These are phyloP conservation scores for Penicillium sp. DNA, from an alignment of 2,329 filamentous ascomycete genomes.

Conservation along the genomic window DNA sequence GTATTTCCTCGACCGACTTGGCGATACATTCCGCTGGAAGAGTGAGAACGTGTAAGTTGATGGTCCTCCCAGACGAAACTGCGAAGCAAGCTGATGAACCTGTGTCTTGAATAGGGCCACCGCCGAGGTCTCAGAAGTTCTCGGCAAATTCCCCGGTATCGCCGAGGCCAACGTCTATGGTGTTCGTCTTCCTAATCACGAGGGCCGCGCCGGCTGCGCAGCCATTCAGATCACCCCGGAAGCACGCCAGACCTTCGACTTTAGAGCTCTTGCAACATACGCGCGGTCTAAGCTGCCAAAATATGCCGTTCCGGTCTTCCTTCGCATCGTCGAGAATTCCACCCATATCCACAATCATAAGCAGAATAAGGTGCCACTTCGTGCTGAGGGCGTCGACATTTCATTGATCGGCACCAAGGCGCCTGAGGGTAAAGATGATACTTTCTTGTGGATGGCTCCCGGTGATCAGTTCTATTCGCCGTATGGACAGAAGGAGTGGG, in stretches of 20 bases:
- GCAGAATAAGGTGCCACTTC: slow-evolving; percentile 70
- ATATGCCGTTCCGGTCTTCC: slow-evolving; percentile 72
- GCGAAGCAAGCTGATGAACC: not conserved
- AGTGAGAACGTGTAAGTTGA: slow-evolving; percentile 59
- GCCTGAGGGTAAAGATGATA: slow-evolving; percentile 43
- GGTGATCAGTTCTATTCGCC: slow-evolving; percentile 54
- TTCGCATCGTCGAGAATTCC: slow-evolving; percentile 55
- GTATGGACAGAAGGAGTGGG: slow-evolving; percentile 60
- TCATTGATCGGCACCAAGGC: slow-evolving; percentile 45
- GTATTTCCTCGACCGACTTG: slow-evolving; percentile 67
- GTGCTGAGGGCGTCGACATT: slow-evolving; percentile 64
- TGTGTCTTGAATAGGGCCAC: slow-evolving; percentile 42
- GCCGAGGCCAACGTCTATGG: slow-evolving; percentile 69
- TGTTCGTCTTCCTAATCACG: slow-evolving; percentile 61
- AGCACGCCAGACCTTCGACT: slow-evolving; percentile 53
- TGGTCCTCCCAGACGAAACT: not conserved
- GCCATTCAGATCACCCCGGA: slow-evolving; percentile 54
- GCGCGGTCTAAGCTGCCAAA: slow-evolving; percentile 59
- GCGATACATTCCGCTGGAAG: slow-evolving; percentile 74
- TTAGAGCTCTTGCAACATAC: slow-evolving; percentile 57
- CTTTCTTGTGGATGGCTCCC: slow-evolving; percentile 51
- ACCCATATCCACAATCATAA: slow-evolving; percentile 64
- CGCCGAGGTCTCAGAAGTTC: slow-evolving; percentile 61
- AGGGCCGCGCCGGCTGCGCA: slow-evolving; percentile 64
- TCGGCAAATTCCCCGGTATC: slow-evolving; percentile 58